Evolutionary conservation across 2,329 filamentous ascomycete species (phyloP).

Genomic region (Drechslerella dactyloides): DNA sequence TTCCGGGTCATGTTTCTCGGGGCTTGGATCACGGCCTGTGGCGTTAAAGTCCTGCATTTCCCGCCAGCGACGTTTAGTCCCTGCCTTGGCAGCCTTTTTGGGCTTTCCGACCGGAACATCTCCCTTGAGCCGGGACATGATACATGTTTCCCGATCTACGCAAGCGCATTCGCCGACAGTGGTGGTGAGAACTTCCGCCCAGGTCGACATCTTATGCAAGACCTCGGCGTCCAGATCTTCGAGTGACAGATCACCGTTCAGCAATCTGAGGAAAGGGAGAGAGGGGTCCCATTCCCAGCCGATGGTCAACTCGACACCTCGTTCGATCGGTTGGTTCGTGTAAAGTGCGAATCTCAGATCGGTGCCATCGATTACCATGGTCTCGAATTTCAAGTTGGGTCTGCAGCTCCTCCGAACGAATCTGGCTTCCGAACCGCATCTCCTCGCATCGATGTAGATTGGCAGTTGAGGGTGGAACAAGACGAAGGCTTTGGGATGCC

Average conservation of each 20-base stretch:
- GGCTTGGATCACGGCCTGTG: constrained; percentile 70
- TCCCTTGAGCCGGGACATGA: constrained; percentile 52
- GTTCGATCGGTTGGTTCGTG: constrained; percentile 74
- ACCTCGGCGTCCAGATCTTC: constrained; percentile 61
- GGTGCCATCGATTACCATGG: constrained; percentile 76
- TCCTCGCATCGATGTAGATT: constrained; percentile 88
- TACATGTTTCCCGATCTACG: constrained; percentile 49
- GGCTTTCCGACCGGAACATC: constrained; percentile 50
- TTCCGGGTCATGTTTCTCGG: constrained; percentile 66
- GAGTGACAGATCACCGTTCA: constrained; percentile 40
- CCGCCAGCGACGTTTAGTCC: constrained; percentile 62
- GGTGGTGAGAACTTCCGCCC: constrained; percentile 49
- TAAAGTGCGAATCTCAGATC: constrained; percentile 91
- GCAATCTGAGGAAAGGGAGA: constrained; percentile 50
- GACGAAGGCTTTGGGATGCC: constrained; percentile 71
- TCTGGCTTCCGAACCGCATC: constrained; percentile 82
- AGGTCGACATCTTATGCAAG: constrained; percentile 58
- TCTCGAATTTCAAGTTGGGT: constrained; percentile 87
- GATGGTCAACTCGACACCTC: constrained; percentile 72
- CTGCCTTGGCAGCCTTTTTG: constrained; percentile 63
- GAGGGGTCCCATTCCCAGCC: constrained; percentile 64
- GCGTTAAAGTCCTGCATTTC: constrained; percentile 54
- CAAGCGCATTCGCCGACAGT: constrained; percentile 55
- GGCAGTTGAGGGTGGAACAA: constrained; percentile 88
- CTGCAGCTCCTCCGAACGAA: constrained; percentile 92